Conservation (phyloP, 2,329 filamentous ascomycete genomes). For the Niveomyces coronatus region DNA sequence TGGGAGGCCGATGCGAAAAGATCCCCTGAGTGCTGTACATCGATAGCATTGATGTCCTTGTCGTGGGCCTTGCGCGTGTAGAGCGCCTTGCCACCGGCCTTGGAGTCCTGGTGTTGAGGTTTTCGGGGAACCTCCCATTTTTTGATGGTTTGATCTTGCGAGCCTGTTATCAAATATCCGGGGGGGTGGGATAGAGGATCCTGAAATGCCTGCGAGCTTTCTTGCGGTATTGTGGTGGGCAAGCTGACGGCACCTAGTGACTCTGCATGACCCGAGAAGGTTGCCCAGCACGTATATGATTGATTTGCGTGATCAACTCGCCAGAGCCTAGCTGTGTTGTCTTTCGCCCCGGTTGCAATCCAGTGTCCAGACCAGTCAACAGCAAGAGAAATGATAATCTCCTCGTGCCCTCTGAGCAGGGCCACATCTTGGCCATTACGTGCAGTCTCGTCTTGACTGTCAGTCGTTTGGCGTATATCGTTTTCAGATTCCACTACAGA, state of each 20-base stretch:
- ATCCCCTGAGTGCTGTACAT: constrained; percentile 62
- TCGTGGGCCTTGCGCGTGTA: constrained; percentile 96
- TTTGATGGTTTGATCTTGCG: constrained; percentile 92
- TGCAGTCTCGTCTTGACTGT: constrained; percentile 22
- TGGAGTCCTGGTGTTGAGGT: constrained; percentile 31
- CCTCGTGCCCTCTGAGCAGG: constrained; percentile 78
- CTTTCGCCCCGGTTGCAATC: constrained; percentile 92
- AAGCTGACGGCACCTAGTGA: constrained; percentile 84
- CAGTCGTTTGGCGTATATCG: constrained; percentile 14
- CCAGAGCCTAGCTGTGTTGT: constrained; percentile 91
- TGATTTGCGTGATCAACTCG: constrained; percentile 65
- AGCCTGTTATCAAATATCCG: constrained; percentile 78
- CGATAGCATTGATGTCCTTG: constrained; percentile 95
- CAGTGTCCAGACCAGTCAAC: constrained; percentile 96
- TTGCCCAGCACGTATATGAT: constrained; percentile 69
- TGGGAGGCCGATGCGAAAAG: constrained; percentile 94
- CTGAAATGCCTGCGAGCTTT: constrained; percentile 58
- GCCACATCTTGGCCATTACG: constrained; percentile 89
- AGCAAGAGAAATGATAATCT: constrained; percentile 91
- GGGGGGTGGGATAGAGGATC: constrained; percentile 74
- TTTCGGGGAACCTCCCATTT: constrained; percentile 71
- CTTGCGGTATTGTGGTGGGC: constrained; percentile 56
- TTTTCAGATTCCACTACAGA: constrained; percentile 45
- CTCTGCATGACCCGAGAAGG: constrained; percentile 86
- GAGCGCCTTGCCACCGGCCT: constrained; percentile 51